phyloP scores from a whole-genome alignment of 2,329 filamentous ascomycete genomes.

The Didymella glomerata region DNA sequence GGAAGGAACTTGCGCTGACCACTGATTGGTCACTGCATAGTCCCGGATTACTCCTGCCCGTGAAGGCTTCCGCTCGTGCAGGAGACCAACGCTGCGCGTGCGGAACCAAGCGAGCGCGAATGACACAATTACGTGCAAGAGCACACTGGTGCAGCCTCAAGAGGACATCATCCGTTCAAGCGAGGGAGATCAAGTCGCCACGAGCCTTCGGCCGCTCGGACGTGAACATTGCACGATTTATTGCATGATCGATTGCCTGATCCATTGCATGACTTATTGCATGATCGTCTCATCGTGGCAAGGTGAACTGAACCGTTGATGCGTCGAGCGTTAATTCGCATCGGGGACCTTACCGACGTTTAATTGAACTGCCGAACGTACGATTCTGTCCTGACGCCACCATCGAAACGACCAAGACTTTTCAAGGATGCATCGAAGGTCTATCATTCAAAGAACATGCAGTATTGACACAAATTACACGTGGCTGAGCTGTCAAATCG shows the following conservation, averaged over 20 bases:
- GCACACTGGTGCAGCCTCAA: background rate
- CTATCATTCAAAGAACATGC: background rate
- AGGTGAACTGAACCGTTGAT: conserved; percentile 9
- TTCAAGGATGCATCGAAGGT: background rate
- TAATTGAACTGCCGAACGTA: conserved; percentile 11
- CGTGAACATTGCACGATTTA: conserved; percentile 9
- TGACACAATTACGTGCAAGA: background rate
- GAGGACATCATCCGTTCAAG: background rate
- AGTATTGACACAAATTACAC: conserved; percentile 1
- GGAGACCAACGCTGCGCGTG: background rate
- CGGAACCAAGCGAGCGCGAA: background rate
- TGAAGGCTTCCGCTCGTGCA: background rate
- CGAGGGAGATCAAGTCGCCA: background rate
- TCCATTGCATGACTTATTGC: conserved; percentile 15
- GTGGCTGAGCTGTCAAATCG: conserved; percentile 15
- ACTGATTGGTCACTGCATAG: conserved; percentile 7
- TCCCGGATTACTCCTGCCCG: background rate
- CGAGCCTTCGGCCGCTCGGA: conserved; percentile 5
- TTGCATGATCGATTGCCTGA: conserved; percentile 19
- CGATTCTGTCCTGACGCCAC: conserved; percentile 1
- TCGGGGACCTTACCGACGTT: conserved; percentile 8
- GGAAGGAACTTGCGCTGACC: conserved; percentile 10
- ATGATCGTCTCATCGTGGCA: conserved; percentile 17
- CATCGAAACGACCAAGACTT: conserved; percentile 3
- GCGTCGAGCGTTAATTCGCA: conserved; percentile 6